Base-by-base conservation (phyloP, 345 rosid genomes). In the Camelina laxa region DNA sequence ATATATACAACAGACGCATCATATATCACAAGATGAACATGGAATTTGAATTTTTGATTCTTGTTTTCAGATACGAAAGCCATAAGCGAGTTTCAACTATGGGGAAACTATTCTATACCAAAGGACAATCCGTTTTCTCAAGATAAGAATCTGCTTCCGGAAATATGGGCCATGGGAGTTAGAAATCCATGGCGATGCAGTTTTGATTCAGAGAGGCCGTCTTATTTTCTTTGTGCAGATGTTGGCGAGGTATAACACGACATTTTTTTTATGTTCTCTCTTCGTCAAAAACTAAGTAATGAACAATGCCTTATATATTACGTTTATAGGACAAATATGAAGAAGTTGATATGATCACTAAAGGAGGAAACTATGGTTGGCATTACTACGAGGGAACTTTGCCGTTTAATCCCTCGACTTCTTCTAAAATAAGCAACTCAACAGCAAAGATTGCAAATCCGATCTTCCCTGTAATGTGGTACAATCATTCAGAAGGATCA, bases 341-440 rank as follows among this genome's bases (percentile, higher is more conserved):
- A 82, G 87, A 87, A 83, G 86, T 84, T 7, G 79, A 85, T 74
- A 61, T 83, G 49, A 65, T 82, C 57, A 76, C 63, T 1, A 85
- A 84, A 19, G 89, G 87, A 45, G 89, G 87, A 21, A 87, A 85
- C 58, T 87, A 84, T 19, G 87, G 89, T 13, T 85, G 87, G 89
- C 73, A 63, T 17, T 69, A 81, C 55, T 84, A 71, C 11, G 86
- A 87, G 44, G 91, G 87, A 15, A 73, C 75, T 35, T 33, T 55
- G 44, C 77, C 69, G 11, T 82, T 54, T 69, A 16, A 65, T n/a
- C 74, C 77, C 5, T 5, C 50, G 2, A 22, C n/a, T 12, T 67
- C 81, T 59, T 70, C 82, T 1, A 73, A 72, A 19, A 68, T 56
- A 24, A 84, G 41, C 10, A 76, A 67, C 48, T 70, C 78, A 30